Evolutionary conservation across 2,329 filamentous ascomycete genomes (phyloP).

Genomic region (Cucurbitaria berberidis): DNA sequence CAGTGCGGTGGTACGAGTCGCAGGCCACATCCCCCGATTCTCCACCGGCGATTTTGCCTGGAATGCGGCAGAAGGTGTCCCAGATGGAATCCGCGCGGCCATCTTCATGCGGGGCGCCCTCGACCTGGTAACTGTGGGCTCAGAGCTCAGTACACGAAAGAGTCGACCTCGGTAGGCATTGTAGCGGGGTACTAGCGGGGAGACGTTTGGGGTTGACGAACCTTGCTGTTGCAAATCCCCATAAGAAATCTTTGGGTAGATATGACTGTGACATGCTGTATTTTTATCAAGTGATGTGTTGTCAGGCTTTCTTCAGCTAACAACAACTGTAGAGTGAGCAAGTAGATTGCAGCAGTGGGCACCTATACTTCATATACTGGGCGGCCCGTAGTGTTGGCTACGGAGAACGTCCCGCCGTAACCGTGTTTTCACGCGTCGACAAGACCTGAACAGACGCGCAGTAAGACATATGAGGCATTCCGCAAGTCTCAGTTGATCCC

Average conservation of each 20-base stretch:
- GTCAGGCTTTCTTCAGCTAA: slow-evolving; percentile 13
- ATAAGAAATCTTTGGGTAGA: slow-evolving; percentile 49
- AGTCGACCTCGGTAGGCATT: slow-evolving; percentile 7
- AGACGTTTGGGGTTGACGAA: slow-evolving; percentile 34
- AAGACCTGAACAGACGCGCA: slow-evolving; percentile 31
- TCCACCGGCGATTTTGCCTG: slow-evolving; percentile 82
- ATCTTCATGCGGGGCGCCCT: slow-evolving; percentile 75
- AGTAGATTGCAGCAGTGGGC: slow-evolving; percentile 20
- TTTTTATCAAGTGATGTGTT: slow-evolving; percentile 6
- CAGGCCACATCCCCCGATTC: slow-evolving; percentile 78
- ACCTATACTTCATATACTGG: slow-evolving; percentile 43
- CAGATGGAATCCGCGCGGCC: slow-evolving; percentile 84
- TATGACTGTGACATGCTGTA: slow-evolving; percentile 45
- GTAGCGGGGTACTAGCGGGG: slow-evolving; percentile 32
- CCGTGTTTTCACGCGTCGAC: slow-evolving; percentile 42
- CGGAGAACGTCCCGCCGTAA: slow-evolving; percentile 48
- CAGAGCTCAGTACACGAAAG: slow-evolving; percentile 27
- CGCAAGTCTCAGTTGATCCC: slow-evolving; percentile 20
- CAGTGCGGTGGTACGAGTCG: slow-evolving; percentile 83
- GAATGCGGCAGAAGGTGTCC: slow-evolving; percentile 84
- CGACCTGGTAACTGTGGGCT: slow-evolving; percentile 79
- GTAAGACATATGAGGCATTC: slow-evolving; percentile 33
- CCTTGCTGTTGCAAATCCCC: slow-evolving; percentile 53
- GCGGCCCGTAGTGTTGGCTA: slow-evolving; percentile 26
- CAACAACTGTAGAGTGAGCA: slow-evolving; percentile 8